Base-by-base conservation (phyloP, 1,139 yeast genomes). In the Blastobotrys elegans region DNA sequence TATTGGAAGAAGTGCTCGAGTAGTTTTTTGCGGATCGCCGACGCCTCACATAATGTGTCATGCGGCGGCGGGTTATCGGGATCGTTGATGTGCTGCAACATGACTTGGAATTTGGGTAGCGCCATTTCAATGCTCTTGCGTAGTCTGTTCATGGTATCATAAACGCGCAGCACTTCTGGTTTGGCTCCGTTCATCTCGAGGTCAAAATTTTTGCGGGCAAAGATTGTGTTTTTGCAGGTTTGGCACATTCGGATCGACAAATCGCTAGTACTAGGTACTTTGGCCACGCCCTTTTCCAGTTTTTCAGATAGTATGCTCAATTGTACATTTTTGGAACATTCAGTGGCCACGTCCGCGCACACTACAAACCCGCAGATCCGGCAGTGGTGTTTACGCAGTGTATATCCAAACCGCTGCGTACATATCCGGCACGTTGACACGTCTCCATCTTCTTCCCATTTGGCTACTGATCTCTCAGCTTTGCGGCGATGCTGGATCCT, bases 351-450 rank as follows among this genome's bases (percentile, higher is more conserved):
- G 57, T 82, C 84, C 34, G 85, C 95, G 67, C 97, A 90, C 0
- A 88, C 89, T 1, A 85, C 77, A 29, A 67, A 62, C 0, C 97
- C 97, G 68, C 97, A 92, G 30, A 87, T 64, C 30, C 96, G 70
- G 62, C 96, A 88, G 62, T 88, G 97, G 61, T 92, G 97, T 56
- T 86, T 88, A 49, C 96, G 71, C 18, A 79, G 62, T 4, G 83
- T 63, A 42, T 84, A 67, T 26, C 73, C 73, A 63, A 88, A 92
- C 32, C 62, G 59, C 11, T 73, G 69, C 20, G 70, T 64, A 58
- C 98, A 92, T 4, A 86, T 70, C 3, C 77, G 72, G 62, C 98
- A 92, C 51, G 72, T 68, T 0, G 69, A 57, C 0, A 75, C 74
- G 2, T 58, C 60, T 1, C 66, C 53, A 56, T 83, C 94, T 50